Base-by-base conservation (phyloP, 2,329 filamentous ascomycete species). In the Penicillium brevicompactum region DNA sequence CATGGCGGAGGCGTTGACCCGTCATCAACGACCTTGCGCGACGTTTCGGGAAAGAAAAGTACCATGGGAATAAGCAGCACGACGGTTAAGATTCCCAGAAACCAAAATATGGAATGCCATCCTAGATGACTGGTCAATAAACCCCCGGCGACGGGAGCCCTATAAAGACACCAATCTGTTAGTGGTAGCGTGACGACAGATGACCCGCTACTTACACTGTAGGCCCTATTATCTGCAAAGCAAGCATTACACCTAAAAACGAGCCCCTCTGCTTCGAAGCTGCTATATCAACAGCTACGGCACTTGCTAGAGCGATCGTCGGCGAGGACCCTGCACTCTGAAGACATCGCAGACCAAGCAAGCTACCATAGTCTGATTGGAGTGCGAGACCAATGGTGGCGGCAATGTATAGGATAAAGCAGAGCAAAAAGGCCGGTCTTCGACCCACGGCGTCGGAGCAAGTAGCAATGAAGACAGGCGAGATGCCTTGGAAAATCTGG, bases 61-160 rank as follows among this genome's bases (percentile, higher is more conserved):
- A 68, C 8, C 5, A 70, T 54, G 2, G 56, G 56, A 2, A 67
- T 34, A 22, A 65, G 58, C 27, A 68, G 72, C 1, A 61, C 59
- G 1, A 66, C 70, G 0, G 74, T 68, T 21, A 76, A 64, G 13
- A 82, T 78, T 5, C 76, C 68, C 3, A 84, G 67, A 53, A 82
- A 80, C 80, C 81, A 84, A 58, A 84, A 84, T 10, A 83, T 76
- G 1, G 74, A 72, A 30, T 75, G 68, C 81, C 81, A 84, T 0
- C 80, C 81, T 0, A 82, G 62, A 37, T 75, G 73, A 46, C 78
- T 74, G 0, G 76, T 72, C 0, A 84, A 60, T 0, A 77, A 66
- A 7, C 81, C 82, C 1, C 81, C 81, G n/a, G 83, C 76, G 0
- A 81, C 73, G 0, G 82, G 82, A 0, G 77, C 80, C 16, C 38